These are phyloP conservation scores for Eruca vesicaria DNA, from an alignment of 441 rosid species.

Conservation along the genomic window DNA sequence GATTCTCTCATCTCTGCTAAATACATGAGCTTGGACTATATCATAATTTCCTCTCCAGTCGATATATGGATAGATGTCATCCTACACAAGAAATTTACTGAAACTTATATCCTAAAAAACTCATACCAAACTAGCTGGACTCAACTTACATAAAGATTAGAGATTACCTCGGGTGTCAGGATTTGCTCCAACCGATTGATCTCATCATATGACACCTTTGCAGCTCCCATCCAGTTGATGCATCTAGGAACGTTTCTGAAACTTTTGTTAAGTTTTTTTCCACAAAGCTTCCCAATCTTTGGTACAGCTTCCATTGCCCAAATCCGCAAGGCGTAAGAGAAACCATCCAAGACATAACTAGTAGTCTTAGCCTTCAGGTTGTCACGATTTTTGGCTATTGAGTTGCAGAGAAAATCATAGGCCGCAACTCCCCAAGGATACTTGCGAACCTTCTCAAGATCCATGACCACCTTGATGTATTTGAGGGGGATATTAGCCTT, in stretches of 20 bases:
- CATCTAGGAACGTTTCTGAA: neutral
- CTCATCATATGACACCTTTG: neutral
- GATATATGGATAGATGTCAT: neutral
- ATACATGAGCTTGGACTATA: neutral
- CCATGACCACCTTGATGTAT: neutral
- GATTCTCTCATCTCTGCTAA: neutral
- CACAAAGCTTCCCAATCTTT: neutral
- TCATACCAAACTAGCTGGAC: neutral
- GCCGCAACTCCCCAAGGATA: neutral
- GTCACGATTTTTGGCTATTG: neutral
- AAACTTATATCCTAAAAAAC: neutral
- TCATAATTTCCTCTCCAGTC: neutral
- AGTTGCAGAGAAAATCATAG: neutral
- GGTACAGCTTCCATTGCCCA: neutral
- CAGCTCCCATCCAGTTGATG: neutral
- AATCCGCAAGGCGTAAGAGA: neutral
- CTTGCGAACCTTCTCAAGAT: neutral
- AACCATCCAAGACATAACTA: neutral
- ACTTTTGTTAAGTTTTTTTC: neutral
- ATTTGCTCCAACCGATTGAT: neutral
- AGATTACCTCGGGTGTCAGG: neutral
- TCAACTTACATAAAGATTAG: neutral
- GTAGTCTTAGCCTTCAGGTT: neutral
- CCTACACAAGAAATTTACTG: neutral
- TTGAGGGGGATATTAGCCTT: neutral